phyloP scores from a whole-genome alignment of 192 early-diverging fungal genomes.

The Phlyctochytrium arcticum region DNA sequence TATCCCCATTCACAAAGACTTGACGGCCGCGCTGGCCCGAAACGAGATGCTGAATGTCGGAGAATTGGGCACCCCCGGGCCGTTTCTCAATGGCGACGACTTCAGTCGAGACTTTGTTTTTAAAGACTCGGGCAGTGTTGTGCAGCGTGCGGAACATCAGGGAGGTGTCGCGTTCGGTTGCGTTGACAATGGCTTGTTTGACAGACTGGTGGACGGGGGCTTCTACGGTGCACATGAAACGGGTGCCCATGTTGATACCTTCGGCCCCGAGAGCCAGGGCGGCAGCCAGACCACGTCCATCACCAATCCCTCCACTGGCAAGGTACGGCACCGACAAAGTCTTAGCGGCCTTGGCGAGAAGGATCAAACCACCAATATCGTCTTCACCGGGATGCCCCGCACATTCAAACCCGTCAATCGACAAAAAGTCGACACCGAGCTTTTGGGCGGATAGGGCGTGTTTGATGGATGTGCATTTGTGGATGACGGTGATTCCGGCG shows the following conservation, averaged over 20 bases:
- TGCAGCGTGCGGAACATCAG: slow-evolving; percentile 56
- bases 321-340: slow-evolving; percentile 67
- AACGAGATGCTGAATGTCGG: slow-evolving; percentile 67
- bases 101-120: slow-evolving; percentile 64
- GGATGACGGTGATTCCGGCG: slow-evolving; percentile 63
- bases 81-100: slow-evolving; percentile 65
- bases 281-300: slow-evolving; percentile 68
- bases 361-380: slow-evolving; percentile 67
- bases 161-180: slow-evolving; percentile 58
- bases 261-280: slow-evolving; percentile 48
- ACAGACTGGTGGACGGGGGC: slow-evolving; percentile 69
- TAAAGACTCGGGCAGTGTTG: slow-evolving; percentile 77
- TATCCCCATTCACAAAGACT: slow-evolving; percentile 42
- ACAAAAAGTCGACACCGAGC: slow-evolving; percentile 67
- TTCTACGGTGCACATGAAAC: slow-evolving; percentile 80
- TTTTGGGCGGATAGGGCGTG: slow-evolving; percentile 56
- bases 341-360: slow-evolving; percentile 69
- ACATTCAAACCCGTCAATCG: slow-evolving; percentile 81
- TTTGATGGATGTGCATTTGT: slow-evolving; percentile 76
- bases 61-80: slow-evolving; percentile 60
- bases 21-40: slow-evolving; percentile 50
- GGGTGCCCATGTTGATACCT: slow-evolving; percentile 77
- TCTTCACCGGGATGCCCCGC: slow-evolving; percentile 84
- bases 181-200: slow-evolving; percentile 70
- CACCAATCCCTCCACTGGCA: slow-evolving; percentile 75